phyloP scores from a whole-genome alignment of 2,329 filamentous ascomycete genomes.

The Aspergillus fumigatiaffinis region DNA sequence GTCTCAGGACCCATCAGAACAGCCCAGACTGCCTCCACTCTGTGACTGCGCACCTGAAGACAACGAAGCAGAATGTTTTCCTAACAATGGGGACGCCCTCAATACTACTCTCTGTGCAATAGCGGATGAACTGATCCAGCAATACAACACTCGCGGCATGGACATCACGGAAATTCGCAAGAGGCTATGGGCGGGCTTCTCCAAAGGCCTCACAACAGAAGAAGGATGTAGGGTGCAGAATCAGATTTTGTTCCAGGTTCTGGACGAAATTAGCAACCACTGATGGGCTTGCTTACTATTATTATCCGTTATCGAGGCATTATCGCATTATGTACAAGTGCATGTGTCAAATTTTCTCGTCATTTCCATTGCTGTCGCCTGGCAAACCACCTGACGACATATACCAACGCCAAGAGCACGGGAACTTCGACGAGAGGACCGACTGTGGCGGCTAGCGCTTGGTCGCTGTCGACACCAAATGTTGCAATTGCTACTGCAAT shows the following conservation, averaged over 20 bases:
- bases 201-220: conserved; percentile 20
- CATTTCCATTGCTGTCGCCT: conserved; percentile 22
- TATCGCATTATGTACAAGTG: background rate
- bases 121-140: conserved; percentile 35
- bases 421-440: conserved; percentile 85
- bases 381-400: conserved; percentile 53
- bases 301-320: background rate
- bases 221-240: conserved; percentile 38
- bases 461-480: conserved; percentile 71
- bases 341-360: background rate
- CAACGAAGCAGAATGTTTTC: conserved; percentile 10
- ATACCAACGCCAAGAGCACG: conserved; percentile 72
- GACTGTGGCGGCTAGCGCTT: conserved; percentile 78
- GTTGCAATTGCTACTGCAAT: conserved; percentile 83
- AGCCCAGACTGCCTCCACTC: conserved; percentile 9
- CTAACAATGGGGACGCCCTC: conserved; percentile 22
- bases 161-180: conserved; percentile 35
- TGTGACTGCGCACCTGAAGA: conserved; percentile 23
- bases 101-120: conserved; percentile 38
- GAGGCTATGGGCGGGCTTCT: conserved; percentile 33
- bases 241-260: conserved; percentile 40
- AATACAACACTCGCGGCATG: conserved; percentile 34
- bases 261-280: conserved; percentile 36
- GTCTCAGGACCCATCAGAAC: background rate
- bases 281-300: conserved; percentile 13